Evolutionary conservation across 139 green algal species (phyloP).

Genomic region (Edaphochlamys debaryana): DNA sequence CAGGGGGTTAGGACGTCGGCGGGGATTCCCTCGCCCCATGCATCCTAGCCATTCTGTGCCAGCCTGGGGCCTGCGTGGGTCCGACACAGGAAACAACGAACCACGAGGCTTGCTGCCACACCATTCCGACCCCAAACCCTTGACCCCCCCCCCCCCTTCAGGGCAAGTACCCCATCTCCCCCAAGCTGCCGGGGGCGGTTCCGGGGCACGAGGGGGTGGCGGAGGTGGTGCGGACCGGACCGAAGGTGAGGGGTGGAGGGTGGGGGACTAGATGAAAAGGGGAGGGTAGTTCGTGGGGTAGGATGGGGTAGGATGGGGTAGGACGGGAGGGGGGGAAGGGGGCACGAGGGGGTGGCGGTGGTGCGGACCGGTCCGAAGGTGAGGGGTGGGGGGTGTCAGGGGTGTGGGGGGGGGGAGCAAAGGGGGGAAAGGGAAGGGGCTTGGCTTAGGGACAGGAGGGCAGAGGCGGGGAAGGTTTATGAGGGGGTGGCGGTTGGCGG

Average conservation of each 20-base stretch:
- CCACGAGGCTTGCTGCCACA: too few relatives aligned
- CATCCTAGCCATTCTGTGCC: too few relatives aligned
- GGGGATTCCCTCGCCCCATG: not conserved
- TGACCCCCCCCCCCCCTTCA: conserved; percentile 23
- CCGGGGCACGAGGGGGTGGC: conserved; percentile 86
- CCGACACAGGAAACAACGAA: not conserved
- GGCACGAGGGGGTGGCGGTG: not conserved
- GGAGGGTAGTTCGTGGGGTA: not conserved
- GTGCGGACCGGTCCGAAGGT: too few relatives aligned
- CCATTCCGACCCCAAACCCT: too few relatives aligned
- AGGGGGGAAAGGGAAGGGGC: too few relatives aligned
- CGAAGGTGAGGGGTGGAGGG: conserved; percentile 41
- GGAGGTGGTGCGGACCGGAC: conserved; percentile 64
- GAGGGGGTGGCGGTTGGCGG: too few relatives aligned
- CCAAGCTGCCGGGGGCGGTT: conserved; percentile 63
- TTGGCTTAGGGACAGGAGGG: too few relatives aligned
- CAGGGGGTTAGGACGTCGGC: not conserved
- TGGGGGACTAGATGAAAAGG: not conserved
- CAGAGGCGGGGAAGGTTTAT: too few relatives aligned
- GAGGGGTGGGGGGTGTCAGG: too few relatives aligned
- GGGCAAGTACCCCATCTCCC: conserved; percentile 80
- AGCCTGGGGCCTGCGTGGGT: not conserved
- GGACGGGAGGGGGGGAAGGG: not conserved
- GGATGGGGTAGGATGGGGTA: too few relatives aligned
- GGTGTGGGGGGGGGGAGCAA: too few relatives aligned